Conservation (phyloP, 306 rosid species). For the Dalbergia cultrata region DNA sequence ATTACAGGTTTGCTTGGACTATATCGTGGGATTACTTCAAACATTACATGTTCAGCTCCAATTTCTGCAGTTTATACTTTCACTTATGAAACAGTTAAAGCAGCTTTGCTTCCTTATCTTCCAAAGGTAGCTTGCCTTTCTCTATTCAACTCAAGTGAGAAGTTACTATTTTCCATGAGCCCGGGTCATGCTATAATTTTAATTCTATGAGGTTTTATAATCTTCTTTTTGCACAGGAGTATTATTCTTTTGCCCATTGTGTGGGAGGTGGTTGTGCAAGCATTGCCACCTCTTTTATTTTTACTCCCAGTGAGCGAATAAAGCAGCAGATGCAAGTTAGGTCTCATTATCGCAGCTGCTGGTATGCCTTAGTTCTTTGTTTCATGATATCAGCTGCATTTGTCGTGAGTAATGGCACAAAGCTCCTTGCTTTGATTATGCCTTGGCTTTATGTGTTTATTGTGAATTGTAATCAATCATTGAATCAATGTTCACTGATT, state of each 20-base stretch:
- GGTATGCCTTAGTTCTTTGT: conserved; percentile 65
- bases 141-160: conserved; percentile 26
- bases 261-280: conserved; percentile 96
- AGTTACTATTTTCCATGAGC: conserved; percentile 20
- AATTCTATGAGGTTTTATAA: conserved; percentile 46
- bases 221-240: conserved; percentile 68
- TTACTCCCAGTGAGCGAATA: conserved; percentile 95
- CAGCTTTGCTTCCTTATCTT: conserved; percentile 83
- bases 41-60: conserved; percentile 91
- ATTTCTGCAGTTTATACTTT: conserved; percentile 91
- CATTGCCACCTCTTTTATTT: conserved; percentile 92
- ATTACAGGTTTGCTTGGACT: conserved; percentile 90
- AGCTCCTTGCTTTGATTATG: conserved; percentile 34
- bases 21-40: conserved; percentile 91
- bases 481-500: conserved; percentile 18
- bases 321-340: conserved; percentile 99
- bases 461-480: conserved; percentile 32
- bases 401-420: conserved; percentile 15
- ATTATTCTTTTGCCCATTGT: conserved; percentile 83
- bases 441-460: conserved; percentile 30
- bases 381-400: conserved; percentile 10
- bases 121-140: conserved; percentile 66
- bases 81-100: conserved; percentile 93
- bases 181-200: conserved; percentile 14
- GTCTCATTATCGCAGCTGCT: conserved; percentile 83